Conservation (phyloP, 768 basidiomycete genomes). For the Rhizopogon sp. region DNA sequence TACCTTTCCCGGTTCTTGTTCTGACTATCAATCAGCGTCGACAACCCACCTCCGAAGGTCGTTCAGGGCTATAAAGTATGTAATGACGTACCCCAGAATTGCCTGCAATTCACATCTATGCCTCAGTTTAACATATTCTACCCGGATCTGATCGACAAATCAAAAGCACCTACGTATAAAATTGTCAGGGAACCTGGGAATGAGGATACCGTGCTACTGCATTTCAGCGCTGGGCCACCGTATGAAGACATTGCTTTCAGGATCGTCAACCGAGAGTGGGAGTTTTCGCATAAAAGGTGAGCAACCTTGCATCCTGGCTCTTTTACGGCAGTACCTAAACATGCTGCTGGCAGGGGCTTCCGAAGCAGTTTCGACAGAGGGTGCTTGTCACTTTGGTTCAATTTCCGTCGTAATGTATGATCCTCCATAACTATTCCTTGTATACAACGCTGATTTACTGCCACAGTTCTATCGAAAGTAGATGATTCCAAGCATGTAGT, state of each 20-base stretch:
- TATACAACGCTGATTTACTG: conserved; percentile 13
- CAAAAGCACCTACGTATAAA: conserved; percentile 94
- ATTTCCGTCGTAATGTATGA: conserved; percentile 89
- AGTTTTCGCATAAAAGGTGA: conserved; percentile 94
- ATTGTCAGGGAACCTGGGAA: conserved; percentile 93
- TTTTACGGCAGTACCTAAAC: conserved; percentile 13
- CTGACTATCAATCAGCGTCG: conserved; percentile 54
- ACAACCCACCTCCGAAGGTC: conserved; percentile 98
- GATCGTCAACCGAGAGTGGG: conserved; percentile 98
- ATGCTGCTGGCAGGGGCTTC: conserved; percentile 64
- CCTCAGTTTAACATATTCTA: conserved; percentile 93
- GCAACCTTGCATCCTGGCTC: conserved; percentile 8
- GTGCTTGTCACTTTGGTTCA: conserved; percentile 94
- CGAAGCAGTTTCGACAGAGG: conserved; percentile 96
- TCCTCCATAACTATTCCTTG: conserved; percentile 3
- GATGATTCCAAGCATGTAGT: conserved; percentile 15
- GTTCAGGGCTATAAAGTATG: conserved; percentile 95
- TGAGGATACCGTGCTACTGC: conserved; percentile 88
- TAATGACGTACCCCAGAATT: not conserved
- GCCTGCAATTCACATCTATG: conserved; percentile 10
- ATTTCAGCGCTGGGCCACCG: conserved; percentile 95
- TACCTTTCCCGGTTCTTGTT: not conserved
- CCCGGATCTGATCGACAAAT: conserved; percentile 97
- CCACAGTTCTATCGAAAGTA: conserved; percentile 79
- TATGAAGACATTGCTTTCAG: conserved; percentile 99